Base-by-base conservation (phyloP, 2,329 filamentous ascomycete species). In the Fusarium sp. region DNA sequence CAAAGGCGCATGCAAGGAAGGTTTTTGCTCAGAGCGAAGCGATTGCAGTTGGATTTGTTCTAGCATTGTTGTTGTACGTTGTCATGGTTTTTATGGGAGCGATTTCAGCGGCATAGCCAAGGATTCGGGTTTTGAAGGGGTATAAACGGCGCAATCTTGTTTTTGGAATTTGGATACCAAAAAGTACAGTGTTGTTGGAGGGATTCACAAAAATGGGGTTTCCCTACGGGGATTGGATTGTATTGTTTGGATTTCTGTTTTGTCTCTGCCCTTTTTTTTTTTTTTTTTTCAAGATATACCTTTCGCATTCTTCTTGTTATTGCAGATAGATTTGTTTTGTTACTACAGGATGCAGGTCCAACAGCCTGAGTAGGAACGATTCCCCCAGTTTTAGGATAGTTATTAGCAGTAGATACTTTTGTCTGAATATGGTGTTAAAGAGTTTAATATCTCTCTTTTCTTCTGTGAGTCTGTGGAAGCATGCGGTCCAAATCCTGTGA, bases 21-120 rank as follows among this genome's bases (percentile, higher is more conserved):
- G 49, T 73, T 37, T 53, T 65, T 13, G 65, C 67, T 3, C 75
- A 78, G 55, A 67, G 65, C 47, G 70, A 72, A 42, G 72, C 73
- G 29, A 63, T 76, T 33, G 69, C 60, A 9, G 51, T 71, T 38
- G 77, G 75, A 4, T 75, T 77, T 52, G 29, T 67, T 39, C 55
- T 75, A 29, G 72, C 71, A 31, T 55, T 72, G 37, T 36, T 72
- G 49, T 53, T 74, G 57, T 73, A 73, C 56, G 54, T 67, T 59
- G 59, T 70, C 60, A 65, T 66, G 63, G 61, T 66, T 50, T 61
- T 50, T 52, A 35, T 64, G 49, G 58, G 57, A 52, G 57, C 53
- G 54, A 48, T 71, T 65, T 55, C 57, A 50, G 57, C 57, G 57
- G 27, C 49, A 54, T 65, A 43, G 57, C 49, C 49, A 46, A 58